Evolutionary conservation across 768 basidiomycete genomes (phyloP), one percentile per base, ranked within the genome.

Genomic region (Calocybe gangraenosa): DNA sequence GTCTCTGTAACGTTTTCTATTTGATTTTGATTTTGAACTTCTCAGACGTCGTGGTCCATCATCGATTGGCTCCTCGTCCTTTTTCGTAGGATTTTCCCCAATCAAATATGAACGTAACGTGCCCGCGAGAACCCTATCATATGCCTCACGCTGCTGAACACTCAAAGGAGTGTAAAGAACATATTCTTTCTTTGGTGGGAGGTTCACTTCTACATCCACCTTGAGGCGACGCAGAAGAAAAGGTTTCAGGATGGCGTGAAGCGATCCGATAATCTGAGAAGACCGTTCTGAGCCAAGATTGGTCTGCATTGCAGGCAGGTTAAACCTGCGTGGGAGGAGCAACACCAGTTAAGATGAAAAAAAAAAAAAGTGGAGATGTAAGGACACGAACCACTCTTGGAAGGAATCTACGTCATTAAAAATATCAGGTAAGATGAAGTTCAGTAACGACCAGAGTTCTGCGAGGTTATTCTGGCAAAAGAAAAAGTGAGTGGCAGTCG

Each of bases 391-490:
- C 93, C 90, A 92, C 58, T 92, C 81, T 64, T 95, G 90, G 70
- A 96, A 96, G 3, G 84, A 75, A 44, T 90, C 83, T 17, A 95
- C 70, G 55, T 97, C 91, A 48, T 83, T 79, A 60, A 98, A 97
- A 42, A 98, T 83, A 53, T 93, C 86, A 0, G 96, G 96, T 3
- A 98, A 75, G 48, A 98, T 89, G 56, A 97, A 99, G 60, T 96
- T 96, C 23, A 99, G 80, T 14, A 98, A 69, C 2, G 91, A 84
- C 95, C 93, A 98, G 2, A 99, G 71, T 60, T 99, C 96, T 3
- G 85, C 77, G 2, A 99, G 75, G 58, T 97, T 98, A 65, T 99
- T 98, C 90, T 99, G n/a, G n/a, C n/a, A n/a, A n/a, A n/a, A n/a
- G n/a, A n/a, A n/a, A n/a, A n/a, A 59, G 13, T 23, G n/a, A n/a